These are phyloP conservation scores for Tolypocladium nubicola DNA, from an alignment of 2,329 filamentous ascomycete species.

Conservation along the genomic window DNA sequence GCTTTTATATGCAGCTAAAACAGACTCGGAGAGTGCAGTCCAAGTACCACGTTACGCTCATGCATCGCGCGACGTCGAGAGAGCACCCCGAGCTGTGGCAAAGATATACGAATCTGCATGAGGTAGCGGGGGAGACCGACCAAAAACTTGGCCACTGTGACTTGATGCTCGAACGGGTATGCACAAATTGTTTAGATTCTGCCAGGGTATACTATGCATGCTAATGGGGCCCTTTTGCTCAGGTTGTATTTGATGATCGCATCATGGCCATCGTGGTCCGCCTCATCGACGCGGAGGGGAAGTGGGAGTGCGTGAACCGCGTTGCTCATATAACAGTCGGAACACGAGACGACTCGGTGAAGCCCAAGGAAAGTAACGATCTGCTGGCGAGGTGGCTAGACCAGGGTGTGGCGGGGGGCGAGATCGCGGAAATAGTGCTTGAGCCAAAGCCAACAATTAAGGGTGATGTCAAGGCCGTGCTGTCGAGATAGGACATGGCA, in stretches of 20 bases:
- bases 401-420: constrained; percentile 29
- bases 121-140: constrained; percentile 18
- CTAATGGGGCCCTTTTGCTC: constrained; percentile 13
- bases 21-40: constrained; percentile 64
- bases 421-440: constrained; percentile 38
- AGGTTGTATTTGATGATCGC: constrained; percentile 72
- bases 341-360: constrained; percentile 62
- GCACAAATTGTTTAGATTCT: constrained; percentile 6
- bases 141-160: constrained; percentile 49
- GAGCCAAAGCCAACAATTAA: constrained; percentile 36
- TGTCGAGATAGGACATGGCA: constrained; percentile 28
- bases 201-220: neutral
- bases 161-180: constrained; percentile 50
- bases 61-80: constrained; percentile 60
- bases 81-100: constrained; percentile 65
- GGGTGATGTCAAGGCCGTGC: constrained; percentile 36
- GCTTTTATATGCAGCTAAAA: constrained; percentile 66
- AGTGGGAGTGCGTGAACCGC: constrained; percentile 63
- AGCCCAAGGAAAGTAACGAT: constrained; percentile 91
- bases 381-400: constrained; percentile 67
- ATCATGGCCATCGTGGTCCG: constrained; percentile 89
- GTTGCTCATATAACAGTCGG: constrained; percentile 86
- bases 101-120: constrained; percentile 53
- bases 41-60: constrained; percentile 89
- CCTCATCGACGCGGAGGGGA: constrained; percentile 43